Evolutionary conservation across 495 filamentous ascomycete genomes (phyloP).

Genomic region (Aspergillus haitiensis): DNA sequence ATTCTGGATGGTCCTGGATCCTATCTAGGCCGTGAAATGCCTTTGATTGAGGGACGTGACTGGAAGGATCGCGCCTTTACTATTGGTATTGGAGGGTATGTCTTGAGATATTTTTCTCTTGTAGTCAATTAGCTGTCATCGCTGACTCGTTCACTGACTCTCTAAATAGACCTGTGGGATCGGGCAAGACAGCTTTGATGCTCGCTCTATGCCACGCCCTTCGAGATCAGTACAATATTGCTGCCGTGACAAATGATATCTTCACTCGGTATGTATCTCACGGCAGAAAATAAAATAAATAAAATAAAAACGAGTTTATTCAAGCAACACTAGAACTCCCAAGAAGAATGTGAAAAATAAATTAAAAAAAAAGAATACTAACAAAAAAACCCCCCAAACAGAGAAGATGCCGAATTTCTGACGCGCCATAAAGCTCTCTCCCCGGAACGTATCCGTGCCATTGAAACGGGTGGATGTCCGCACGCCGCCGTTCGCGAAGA

Average conservation of each 20-base stretch:
- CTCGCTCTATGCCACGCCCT: constrained; percentile 80
- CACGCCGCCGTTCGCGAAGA: constrained; percentile 98
- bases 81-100: constrained; percentile 93
- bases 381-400: constrained; percentile 32
- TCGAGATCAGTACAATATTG: constrained; percentile 75
- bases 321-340: no score
- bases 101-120: constrained; percentile 15
- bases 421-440: constrained; percentile 82
- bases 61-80: constrained; percentile 94
- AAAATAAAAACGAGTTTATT: no score
- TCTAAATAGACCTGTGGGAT: constrained; percentile 78
- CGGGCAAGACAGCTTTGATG: constrained; percentile 97
- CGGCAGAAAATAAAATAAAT: neutral
- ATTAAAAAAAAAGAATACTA: constrained; percentile 11
- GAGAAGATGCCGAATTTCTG: constrained; percentile 97
- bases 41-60: constrained; percentile 79
- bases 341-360: neutral
- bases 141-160: constrained; percentile 1
- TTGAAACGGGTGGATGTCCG: constrained; percentile 96
- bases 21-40: constrained; percentile 89
- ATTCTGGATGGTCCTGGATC: constrained; percentile 93
- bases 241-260: constrained; percentile 98
- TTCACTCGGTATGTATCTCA: constrained; percentile 67
- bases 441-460: constrained; percentile 79
- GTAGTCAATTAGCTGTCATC: neutral